A percentile compares a stretch with the other conserved stretches of the same genome.
Evolutionary conservation across 805 yeast genomes (phyloP).

Genomic region (Monosporozyma yasuniensis): DNA sequence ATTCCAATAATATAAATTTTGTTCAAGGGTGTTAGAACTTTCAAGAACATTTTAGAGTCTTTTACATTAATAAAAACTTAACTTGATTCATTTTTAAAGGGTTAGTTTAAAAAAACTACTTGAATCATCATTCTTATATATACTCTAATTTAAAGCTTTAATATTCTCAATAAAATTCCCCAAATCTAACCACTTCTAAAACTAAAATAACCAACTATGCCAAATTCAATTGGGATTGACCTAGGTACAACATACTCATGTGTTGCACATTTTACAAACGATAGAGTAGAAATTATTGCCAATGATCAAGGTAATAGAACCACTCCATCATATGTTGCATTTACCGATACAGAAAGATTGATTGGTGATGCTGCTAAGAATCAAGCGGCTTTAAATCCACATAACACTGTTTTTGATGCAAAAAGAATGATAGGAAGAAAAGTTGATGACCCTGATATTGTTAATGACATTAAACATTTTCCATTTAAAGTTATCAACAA

Average conservation of each 20-base stretch:
- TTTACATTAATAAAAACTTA: too few species aligned
- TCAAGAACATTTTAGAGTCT: too few species aligned
- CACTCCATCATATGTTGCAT: conserved; percentile 93
- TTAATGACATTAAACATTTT: conserved; percentile 70
- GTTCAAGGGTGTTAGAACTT: too few species aligned
- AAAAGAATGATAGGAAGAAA: conserved; percentile 92
- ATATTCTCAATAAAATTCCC: too few species aligned
- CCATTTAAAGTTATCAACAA: conserved; percentile 74
- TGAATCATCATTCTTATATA: too few species aligned
- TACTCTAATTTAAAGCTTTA: too few species aligned
- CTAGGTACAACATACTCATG: conserved; percentile 89
- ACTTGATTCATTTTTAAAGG: too few species aligned
- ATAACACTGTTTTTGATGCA: conserved; percentile 83
- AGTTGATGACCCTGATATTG: conserved; percentile 70
- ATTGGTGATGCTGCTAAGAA: conserved; percentile 97
- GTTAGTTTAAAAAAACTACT: too few species aligned
- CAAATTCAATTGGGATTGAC: conserved; percentile 62
- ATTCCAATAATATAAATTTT: too few species aligned
- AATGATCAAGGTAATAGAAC: conserved; percentile 98
- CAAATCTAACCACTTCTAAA: too few species aligned
- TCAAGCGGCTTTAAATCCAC: conserved; percentile 91
- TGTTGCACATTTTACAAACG: conserved; percentile 90
- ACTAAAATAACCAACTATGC: conserved; percentile 33
- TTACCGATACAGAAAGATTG: conserved; percentile 85
- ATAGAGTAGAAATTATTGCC: conserved; percentile 90